Base-by-base conservation (phyloP, 2,329 filamentous ascomycete species). In the Xylariales sp. region DNA sequence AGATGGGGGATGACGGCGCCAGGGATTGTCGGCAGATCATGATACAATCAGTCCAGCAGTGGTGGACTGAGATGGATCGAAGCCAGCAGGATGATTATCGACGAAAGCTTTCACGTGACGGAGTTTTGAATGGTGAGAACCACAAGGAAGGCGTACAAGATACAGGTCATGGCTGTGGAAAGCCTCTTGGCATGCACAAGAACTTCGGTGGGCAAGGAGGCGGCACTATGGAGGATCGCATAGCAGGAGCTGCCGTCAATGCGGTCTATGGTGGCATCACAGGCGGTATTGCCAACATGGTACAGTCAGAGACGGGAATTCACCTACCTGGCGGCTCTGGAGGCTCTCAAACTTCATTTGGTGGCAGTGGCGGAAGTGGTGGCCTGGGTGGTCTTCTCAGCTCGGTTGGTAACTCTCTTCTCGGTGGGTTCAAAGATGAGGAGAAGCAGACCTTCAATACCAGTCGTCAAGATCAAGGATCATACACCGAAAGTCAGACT, bases 91-190 rank as follows among this genome's bases (percentile, higher is more conserved):
- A 85, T 12, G 76, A 79, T 23, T 79, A 93, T 46, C 83, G 88
- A 39, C 63, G 73, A 36, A 85, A 89, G 63, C 74, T 96, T 31
- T 87, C 83, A 51, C 81, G 88, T 14, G 71, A 84, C 0, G 90
- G 91, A 41, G 88, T 96, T 34, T 60, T 81, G 57, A 70, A 78
- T 32, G 86, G 86, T 13, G 72, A 83, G 43, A 96, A 96, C 62
- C 90, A 96, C 66, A 91, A 88, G 61, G 81, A 88, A 51, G 88
- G 87, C 19, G 83, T 91, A 10, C 66, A 88, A 13, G 89, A 96
- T 60, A 82, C 77, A 37, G 90, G 90, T 5, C 88, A 95, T 56
- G 88, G 88, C 36, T 95, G 88, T 55, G 70, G 66, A 43, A 81
- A 86, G 43, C 89, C 89, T 61, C 70, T 95, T 10, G 76, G 81